These are phyloP conservation scores for Barnettozyma sp. DNA, from an alignment of 805 yeast species.

Conservation along the genomic window DNA sequence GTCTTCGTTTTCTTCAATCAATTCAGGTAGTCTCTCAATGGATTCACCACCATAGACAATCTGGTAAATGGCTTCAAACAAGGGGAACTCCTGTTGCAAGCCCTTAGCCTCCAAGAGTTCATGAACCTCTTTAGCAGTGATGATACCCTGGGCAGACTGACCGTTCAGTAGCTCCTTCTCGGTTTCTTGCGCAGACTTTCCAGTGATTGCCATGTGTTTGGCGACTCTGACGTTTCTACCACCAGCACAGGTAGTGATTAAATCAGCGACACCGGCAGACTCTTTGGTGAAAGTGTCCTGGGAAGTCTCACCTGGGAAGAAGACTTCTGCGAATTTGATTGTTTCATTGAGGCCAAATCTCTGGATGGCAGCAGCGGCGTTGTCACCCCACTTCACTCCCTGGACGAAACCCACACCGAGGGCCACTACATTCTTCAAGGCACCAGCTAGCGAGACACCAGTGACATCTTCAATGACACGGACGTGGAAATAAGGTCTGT, in stretches of 20 bases:
- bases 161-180: slow-evolving; percentile 88
- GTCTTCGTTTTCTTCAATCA: too few relatives aligned
- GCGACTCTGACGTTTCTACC: slow-evolving; percentile 96
- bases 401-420: slow-evolving; percentile 95
- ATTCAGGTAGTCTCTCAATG: slow-evolving; percentile 67
- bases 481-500: slow-evolving; percentile 97
- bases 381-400: slow-evolving; percentile 98
- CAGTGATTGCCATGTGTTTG: slow-evolving; percentile 72
- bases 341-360: slow-evolving; percentile 91
- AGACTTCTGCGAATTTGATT: slow-evolving; percentile 74
- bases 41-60: slow-evolving; percentile 70
- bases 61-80: slow-evolving; percentile 60
- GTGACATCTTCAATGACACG: slow-evolving; percentile 88
- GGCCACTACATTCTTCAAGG: slow-evolving; percentile 93
- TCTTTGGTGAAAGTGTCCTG: slow-evolving; percentile 81
- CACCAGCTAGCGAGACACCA: slow-evolving; percentile 95
- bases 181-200: slow-evolving; percentile 69
- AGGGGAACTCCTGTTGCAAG: slow-evolving; percentile 60
- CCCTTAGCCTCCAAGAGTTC: slow-evolving; percentile 37
- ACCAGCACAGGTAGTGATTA: slow-evolving; percentile 95
- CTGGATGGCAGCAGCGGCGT: slow-evolving; percentile 96
- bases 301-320: slow-evolving; percentile 49
- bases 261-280: slow-evolving; percentile 96
- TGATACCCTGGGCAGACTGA: slow-evolving; percentile 93
- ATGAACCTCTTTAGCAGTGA: slow-evolving; percentile 87